These are phyloP conservation scores for Citrus glauca DNA, from an alignment of 345 rosid genomes.

Conservation along the genomic window DNA sequence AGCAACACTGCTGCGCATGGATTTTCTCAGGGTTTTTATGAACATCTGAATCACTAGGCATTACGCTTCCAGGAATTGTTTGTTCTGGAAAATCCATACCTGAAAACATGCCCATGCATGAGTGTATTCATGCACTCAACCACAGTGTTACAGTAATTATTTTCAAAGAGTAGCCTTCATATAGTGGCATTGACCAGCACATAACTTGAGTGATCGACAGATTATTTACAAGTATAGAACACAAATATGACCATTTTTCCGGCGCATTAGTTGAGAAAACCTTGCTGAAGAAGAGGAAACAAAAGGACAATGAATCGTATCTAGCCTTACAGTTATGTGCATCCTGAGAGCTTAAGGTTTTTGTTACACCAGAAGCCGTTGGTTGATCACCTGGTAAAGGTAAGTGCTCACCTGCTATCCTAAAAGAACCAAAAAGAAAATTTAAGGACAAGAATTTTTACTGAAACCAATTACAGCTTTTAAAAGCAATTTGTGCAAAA, in stretches of 20 bases:
- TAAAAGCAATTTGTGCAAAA: not conserved
- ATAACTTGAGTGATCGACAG: not conserved
- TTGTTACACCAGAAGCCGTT: conserved; percentile 25
- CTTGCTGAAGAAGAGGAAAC: conserved; percentile 3
- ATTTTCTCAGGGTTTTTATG: conserved; percentile 17
- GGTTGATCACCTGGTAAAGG: conserved; percentile 24
- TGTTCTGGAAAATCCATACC: conserved; percentile 23
- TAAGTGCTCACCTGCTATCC: conserved; percentile 27
- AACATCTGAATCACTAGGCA: conserved; percentile 10
- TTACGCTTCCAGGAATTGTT: conserved; percentile 19
- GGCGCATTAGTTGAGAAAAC: not conserved
- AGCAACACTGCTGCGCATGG: conserved; percentile 4
- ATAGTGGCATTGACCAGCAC: not conserved
- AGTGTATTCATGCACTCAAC: not conserved
- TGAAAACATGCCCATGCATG: conserved; percentile 17
- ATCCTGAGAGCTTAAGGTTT: conserved; percentile 18
- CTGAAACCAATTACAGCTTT: not conserved
- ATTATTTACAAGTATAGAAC: not conserved
- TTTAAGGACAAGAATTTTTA: not conserved
- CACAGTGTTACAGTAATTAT: not conserved
- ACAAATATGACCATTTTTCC: not conserved
- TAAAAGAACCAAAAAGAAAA: conserved; percentile 24
- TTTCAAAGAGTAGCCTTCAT: not conserved
- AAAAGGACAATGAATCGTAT: not conserved
- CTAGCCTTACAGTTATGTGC: conserved; percentile 28